A percentile compares a stretch with the other conserved stretches of the same genome.
Evolutionary conservation across 192 early-diverging fungal genomes (phyloP).

Genomic region (Pecoramyces ruminantium): DNA sequence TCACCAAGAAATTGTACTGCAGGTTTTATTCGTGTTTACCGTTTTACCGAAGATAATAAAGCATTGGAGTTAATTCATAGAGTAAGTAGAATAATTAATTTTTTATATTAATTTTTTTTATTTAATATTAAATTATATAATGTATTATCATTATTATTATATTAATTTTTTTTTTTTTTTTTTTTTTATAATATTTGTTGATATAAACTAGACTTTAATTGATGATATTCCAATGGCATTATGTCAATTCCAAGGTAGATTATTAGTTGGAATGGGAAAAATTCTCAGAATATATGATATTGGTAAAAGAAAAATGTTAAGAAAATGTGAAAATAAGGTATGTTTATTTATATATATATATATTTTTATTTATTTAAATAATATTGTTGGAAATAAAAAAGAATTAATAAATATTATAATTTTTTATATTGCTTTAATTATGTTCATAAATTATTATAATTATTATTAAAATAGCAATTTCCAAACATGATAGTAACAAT

Average conservation of each 20-base stretch:
- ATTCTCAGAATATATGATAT: slow-evolving; percentile 80
- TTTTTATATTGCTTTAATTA: too few relatives aligned
- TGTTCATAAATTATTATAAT: too few relatives aligned
- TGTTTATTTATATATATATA: neutral
- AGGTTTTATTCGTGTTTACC: slow-evolving; percentile 54
- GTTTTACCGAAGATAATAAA: slow-evolving; percentile 41
- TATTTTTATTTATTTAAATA: too few relatives aligned
- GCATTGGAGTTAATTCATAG: slow-evolving; percentile 65
- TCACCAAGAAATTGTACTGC: slow-evolving; percentile 45
- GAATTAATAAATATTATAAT: too few relatives aligned
- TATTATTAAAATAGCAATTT: slow-evolving; percentile 19
- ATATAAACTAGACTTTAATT: slow-evolving; percentile 51
- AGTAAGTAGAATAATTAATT: too few relatives aligned
- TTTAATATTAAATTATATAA: too few relatives aligned
- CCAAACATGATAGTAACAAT: slow-evolving; percentile 54
- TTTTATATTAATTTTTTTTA: too few relatives aligned
- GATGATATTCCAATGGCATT: slow-evolving; percentile 76
- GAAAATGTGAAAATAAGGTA: slow-evolving; percentile 74
- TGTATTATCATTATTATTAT: too few relatives aligned
- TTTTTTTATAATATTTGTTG: too few relatives aligned
- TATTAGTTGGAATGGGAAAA: slow-evolving; percentile 78
- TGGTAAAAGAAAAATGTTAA: slow-evolving; percentile 73
- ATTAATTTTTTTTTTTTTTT: too few relatives aligned
- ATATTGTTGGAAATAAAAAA: too few relatives aligned
- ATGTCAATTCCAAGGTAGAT: slow-evolving; percentile 64